phyloP scores from a whole-genome alignment of 352 stramenopile genomes.

The Pythium dissotocum region DNA sequence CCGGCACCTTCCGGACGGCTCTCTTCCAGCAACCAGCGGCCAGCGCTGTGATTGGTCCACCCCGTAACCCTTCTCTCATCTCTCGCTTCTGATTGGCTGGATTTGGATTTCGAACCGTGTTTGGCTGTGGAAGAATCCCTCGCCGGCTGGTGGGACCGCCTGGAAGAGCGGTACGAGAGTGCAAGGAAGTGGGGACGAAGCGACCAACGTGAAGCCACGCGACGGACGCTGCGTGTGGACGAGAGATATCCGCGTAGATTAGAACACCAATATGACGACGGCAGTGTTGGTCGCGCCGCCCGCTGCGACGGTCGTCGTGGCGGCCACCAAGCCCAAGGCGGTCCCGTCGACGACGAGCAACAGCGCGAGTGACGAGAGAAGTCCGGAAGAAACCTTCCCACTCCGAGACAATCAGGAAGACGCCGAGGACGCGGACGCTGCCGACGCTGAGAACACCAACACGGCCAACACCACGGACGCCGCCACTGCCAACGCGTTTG shows the following conservation, averaged over 20 bases:
- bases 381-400: conserved; percentile 9
- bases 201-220: conserved; percentile 1
- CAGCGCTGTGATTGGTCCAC: conserved; percentile 14
- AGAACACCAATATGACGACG: conserved; percentile 43
- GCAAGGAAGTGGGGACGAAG: background rate
- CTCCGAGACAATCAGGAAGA: background rate
- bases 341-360: conserved; percentile 22
- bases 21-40: conserved; percentile 11
- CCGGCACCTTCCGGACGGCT: conserved; percentile 1
- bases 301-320: conserved; percentile 19
- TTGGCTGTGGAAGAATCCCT: conserved; percentile 25
- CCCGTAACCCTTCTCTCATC: background rate
- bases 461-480: conserved; percentile 11
- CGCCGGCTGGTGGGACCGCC: conserved; percentile 2
- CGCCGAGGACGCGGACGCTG: background rate
- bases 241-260: background rate
- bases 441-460: conserved; percentile 15
- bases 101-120: conserved; percentile 25
- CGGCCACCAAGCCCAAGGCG: conserved; percentile 19
- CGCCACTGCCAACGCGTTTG: background rate
- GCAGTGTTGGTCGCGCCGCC: conserved; percentile 47
- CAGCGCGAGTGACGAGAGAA: conserved; percentile 1
- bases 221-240: background rate
- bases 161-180: background rate
- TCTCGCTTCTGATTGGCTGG: conserved; percentile 17